A percentile compares a stretch with the other conserved stretches of the same genome.
phyloP scores from a whole-genome alignment of 2,329 filamentous ascomycete species.

The Xylaria multiplex region DNA sequence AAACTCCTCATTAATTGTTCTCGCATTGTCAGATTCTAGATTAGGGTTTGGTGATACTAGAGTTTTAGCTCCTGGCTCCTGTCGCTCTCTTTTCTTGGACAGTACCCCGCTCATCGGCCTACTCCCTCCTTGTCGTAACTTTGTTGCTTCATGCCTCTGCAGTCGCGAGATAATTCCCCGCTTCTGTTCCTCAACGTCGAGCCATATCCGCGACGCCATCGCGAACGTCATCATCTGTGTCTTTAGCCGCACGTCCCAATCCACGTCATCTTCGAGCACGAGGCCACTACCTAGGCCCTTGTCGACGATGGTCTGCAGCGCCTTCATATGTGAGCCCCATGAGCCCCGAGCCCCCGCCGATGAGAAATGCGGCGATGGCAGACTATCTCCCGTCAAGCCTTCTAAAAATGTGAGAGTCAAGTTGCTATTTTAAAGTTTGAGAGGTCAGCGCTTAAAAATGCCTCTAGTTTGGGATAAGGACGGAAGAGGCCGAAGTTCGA shows the following conservation, averaged over 20 bases:
- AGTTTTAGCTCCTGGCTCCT: neutral
- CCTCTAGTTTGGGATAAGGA: neutral
- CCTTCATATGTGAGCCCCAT: constrained; percentile 56
- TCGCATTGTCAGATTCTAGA: neutral
- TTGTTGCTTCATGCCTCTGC: neutral
- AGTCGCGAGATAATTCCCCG: constrained; percentile 1
- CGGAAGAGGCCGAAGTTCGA: neutral
- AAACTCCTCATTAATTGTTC: neutral
- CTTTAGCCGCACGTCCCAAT: constrained; percentile 65
- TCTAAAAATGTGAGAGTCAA: constrained; percentile 59
- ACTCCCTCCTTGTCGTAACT: neutral
- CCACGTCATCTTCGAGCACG: constrained; percentile 66
- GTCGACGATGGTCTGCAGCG: constrained; percentile 54
- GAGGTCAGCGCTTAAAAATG: constrained; percentile 1
- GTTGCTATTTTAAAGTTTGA: constrained; percentile 44
- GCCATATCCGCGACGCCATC: constrained; percentile 48
- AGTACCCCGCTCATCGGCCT: neutral
- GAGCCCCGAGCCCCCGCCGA: constrained; percentile 48
- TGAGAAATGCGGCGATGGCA: constrained; percentile 37
- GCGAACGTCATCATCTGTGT: constrained; percentile 58
- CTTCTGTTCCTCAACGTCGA: constrained; percentile 26
- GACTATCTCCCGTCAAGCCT: constrained; percentile 54
- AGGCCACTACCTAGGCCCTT: constrained; percentile 58
- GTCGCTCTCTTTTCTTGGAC: neutral
- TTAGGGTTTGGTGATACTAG: neutral